phyloP scores from a whole-genome alignment of 2,329 filamentous ascomycete species.

The Colletotrichum spinosum region DNA sequence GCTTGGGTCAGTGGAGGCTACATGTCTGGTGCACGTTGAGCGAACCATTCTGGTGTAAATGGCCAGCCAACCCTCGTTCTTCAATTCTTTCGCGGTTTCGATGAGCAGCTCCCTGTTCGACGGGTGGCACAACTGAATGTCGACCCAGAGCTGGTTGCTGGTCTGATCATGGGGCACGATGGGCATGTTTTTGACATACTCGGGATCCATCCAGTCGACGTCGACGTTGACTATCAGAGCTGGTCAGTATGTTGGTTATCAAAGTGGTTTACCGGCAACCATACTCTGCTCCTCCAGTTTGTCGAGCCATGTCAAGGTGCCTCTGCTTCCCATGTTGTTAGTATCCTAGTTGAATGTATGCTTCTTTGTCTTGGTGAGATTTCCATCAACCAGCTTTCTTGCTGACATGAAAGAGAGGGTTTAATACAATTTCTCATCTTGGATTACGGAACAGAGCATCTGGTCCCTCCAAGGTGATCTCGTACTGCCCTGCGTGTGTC shows the following conservation, averaged over 20 bases:
- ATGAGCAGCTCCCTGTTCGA: constrained; percentile 57
- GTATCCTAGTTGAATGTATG: background rate
- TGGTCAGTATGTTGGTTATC: background rate
- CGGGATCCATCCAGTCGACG: constrained; percentile 64
- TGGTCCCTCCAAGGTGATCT: background rate
- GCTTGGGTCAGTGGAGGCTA: no score
- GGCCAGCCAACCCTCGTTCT: constrained; percentile 58
- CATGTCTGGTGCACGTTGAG: background rate
- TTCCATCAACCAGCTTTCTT: no score
- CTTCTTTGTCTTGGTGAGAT: no score
- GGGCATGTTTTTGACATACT: constrained; percentile 57
- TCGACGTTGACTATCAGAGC: constrained; percentile 58
- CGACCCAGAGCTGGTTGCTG: constrained; percentile 62
- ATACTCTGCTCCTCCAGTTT: constrained; percentile 56
- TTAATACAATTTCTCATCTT: constrained; percentile 3
- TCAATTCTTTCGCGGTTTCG: constrained; percentile 55
- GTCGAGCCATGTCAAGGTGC: constrained; percentile 52
- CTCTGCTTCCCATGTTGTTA: constrained; percentile 46
- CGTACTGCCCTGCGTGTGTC: constrained; percentile 30
- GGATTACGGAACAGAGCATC: background rate
- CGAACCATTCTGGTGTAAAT: constrained; percentile 59
- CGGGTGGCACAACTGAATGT: constrained; percentile 56
- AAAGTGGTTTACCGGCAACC: constrained; percentile 16
- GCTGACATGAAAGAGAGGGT: background rate
- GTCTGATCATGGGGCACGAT: constrained; percentile 61